These are phyloP conservation scores for Linaria vulgaris DNA, from an alignment of 257 asterid genomes.

Conservation along the genomic window DNA sequence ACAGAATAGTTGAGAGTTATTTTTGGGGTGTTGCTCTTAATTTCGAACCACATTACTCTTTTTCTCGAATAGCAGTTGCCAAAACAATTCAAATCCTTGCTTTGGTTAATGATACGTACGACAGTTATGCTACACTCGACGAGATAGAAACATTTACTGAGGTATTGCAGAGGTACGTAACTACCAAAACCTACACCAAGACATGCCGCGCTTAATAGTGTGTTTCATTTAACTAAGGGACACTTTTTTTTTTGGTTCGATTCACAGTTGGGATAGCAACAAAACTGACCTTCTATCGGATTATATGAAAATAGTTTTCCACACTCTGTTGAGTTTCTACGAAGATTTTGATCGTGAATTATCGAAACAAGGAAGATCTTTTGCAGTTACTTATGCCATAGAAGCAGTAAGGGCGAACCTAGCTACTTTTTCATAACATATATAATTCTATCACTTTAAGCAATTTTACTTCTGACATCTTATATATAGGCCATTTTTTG, in stretches of 20 bases:
- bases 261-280: slow-evolving; percentile 21
- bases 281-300: slow-evolving; percentile 10
- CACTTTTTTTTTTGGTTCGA: neutral
- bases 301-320: slow-evolving; percentile 17
- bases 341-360: neutral
- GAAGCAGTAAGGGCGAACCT: slow-evolving; percentile 3
- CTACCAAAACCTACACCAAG: no score
- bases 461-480: no score
- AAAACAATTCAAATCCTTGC: slow-evolving; percentile 6
- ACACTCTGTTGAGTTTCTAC: slow-evolving; percentile 5
- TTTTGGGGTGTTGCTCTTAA: slow-evolving; percentile 10
- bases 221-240: neutral
- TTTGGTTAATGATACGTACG: slow-evolving; percentile 3
- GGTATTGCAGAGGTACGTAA: slow-evolving; percentile 20
- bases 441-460: no score
- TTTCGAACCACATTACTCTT: slow-evolving; percentile 16
- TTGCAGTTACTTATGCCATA: neutral
- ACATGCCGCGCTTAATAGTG: no score
- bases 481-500: no score
- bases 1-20: slow-evolving; percentile 21
- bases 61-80: neutral
- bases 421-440: no score
- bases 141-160: slow-evolving; percentile 16
- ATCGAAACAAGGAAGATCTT: slow-evolving; percentile 1
- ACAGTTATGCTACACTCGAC: slow-evolving; percentile 13